Conservation (phyloP, 2,329 filamentous ascomycete species). For the Moelleriella libera region DNA sequence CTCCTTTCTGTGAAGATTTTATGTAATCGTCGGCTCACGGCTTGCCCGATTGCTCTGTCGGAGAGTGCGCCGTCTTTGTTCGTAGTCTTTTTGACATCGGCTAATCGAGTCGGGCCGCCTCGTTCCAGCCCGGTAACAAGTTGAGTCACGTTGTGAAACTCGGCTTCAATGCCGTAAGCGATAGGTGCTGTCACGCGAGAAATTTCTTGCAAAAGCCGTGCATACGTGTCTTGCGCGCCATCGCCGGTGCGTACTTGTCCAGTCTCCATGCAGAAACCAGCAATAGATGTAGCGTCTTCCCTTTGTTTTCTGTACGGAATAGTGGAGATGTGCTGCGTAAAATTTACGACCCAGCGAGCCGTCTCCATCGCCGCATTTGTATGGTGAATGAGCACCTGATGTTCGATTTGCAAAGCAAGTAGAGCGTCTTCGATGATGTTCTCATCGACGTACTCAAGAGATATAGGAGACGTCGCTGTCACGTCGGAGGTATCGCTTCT, state of each 20-base stretch:
- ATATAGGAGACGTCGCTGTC: conserved; percentile 15
- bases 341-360: conserved; percentile 56
- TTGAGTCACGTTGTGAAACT: conserved; percentile 42
- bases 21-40: conserved; percentile 42
- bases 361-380: conserved; percentile 46
- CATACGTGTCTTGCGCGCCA: conserved; percentile 50
- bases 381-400: conserved; percentile 57
- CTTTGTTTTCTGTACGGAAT: conserved; percentile 52
- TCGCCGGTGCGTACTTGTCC: conserved; percentile 64
- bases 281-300: conserved; percentile 34
- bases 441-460: conserved; percentile 44
- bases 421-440: conserved; percentile 58
- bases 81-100: conserved; percentile 41
- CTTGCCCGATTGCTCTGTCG: conserved; percentile 40
- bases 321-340: conserved; percentile 68
- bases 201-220: conserved; percentile 65
- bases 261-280: conserved; percentile 64
- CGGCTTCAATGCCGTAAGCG: conserved; percentile 51
- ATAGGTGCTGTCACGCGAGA: conserved; percentile 56
- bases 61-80: conserved; percentile 43
- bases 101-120: conserved; percentile 46
- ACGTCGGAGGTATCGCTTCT: conserved; percentile 23
- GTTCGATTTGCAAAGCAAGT: conserved; percentile 52
- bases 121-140: conserved; percentile 45
- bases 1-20: conserved; percentile 47